These are phyloP conservation scores for Zizania palustris DNA, from an alignment of 202 grass and related monocot species.

Conservation along the genomic window DNA sequence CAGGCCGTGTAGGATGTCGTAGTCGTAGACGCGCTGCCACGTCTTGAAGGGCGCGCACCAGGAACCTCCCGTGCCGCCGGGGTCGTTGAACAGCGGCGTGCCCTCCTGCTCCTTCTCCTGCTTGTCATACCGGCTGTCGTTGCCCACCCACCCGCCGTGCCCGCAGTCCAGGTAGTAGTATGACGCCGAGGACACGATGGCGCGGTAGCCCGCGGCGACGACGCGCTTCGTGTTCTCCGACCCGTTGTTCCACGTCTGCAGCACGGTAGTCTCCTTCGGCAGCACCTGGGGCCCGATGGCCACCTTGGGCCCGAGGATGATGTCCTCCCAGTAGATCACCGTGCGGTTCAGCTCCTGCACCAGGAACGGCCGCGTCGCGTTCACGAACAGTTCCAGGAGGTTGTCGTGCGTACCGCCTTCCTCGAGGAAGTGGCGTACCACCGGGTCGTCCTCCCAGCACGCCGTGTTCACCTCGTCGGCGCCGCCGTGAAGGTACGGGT, in stretches of 20 bases:
- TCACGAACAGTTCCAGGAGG: slow-evolving; percentile 83
- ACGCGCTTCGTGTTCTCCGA: slow-evolving; percentile 93
- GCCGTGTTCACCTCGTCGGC: slow-evolving; percentile 89
- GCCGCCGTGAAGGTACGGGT: slow-evolving; percentile 76
- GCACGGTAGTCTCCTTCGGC: slow-evolving; percentile 75
- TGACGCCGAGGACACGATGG: slow-evolving; percentile 78
- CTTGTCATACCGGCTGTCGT: slow-evolving; percentile 92
- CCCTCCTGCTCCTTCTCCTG: slow-evolving; percentile 75
- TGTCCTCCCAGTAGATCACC: slow-evolving; percentile 94
- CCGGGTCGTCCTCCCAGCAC: slow-evolving; percentile 86
- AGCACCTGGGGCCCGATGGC: slow-evolving; percentile 53
- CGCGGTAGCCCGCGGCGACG: slow-evolving; percentile 75
- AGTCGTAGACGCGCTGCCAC: slow-evolving; percentile 95
- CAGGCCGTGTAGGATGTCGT: slow-evolving; percentile 90
- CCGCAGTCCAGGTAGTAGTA: slow-evolving; percentile 99
- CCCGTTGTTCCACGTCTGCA: slow-evolving; percentile 98
- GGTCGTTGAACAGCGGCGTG: slow-evolving; percentile 71
- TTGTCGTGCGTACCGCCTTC: slow-evolving; percentile 67
- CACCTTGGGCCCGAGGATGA: slow-evolving; percentile 68
- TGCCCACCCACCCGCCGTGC: slow-evolving; percentile 81
- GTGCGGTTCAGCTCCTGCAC: slow-evolving; percentile 79
- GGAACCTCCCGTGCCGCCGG: slow-evolving; percentile 76
- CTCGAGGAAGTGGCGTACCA: slow-evolving; percentile 54
- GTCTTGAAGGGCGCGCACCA: slow-evolving; percentile 95
- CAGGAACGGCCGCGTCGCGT: slow-evolving; percentile 70